phyloP scores from a whole-genome alignment of 1,139 yeast species.

The Taphrina flavorubra region DNA sequence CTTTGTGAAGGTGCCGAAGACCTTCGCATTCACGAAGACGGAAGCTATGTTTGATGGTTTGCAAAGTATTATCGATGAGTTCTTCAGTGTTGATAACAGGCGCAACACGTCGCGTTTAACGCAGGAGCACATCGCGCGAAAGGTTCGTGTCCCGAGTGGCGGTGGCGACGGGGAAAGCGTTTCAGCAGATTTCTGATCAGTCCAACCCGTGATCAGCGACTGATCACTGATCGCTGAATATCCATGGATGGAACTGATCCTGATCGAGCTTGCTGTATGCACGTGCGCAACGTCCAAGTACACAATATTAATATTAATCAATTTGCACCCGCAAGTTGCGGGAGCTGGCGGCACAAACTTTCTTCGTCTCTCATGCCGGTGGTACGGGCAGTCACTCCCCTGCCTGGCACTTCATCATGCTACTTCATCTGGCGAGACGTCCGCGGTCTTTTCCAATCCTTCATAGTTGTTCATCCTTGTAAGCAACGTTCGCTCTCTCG shows the following conservation, averaged over 20 bases:
- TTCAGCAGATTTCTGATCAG: not conserved
- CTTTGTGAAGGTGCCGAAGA: conserved; percentile 34
- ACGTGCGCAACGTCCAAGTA: too few species aligned
- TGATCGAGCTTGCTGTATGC: not conserved
- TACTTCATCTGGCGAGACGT: not conserved
- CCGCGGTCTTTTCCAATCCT: not conserved
- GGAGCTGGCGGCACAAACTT: conserved; percentile 8
- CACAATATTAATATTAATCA: too few species aligned
- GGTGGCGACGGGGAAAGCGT: not conserved
- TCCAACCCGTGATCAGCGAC: not conserved
- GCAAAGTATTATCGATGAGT: too few species aligned
- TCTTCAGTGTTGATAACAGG: not conserved
- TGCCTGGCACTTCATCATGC: not conserved
- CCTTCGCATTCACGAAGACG: conserved; percentile 21
- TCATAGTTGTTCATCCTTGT: conserved; percentile 39
- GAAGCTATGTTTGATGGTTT: not conserved
- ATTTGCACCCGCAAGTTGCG: not conserved
- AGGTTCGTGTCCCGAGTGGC: conserved; percentile 16
- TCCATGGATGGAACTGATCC: not conserved
- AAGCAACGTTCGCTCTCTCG: conserved; percentile 34
- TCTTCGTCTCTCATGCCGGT: not conserved
- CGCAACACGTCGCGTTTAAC: not conserved
- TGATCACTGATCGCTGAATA: not conserved
- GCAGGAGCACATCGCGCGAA: not conserved
- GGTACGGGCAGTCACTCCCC: conserved; percentile 1